A percentile compares a stretch with the other conserved stretches of the same genome.
These are phyloP conservation scores for Pseudogymnoascus sp. DNA, from an alignment of 2,329 filamentous ascomycete genomes.

Conservation along the genomic window DNA sequence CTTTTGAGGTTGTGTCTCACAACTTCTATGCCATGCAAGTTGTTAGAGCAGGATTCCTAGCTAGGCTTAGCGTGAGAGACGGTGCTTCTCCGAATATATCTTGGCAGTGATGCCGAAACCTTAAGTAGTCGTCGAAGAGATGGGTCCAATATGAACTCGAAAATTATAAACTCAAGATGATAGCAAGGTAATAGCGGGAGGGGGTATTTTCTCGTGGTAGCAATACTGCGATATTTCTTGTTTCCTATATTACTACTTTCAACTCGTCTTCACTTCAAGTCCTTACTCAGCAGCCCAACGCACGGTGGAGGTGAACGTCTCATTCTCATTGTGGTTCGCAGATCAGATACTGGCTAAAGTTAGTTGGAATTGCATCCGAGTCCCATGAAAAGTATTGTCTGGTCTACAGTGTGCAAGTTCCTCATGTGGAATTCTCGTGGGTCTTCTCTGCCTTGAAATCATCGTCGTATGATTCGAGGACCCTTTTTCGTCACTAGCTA, in stretches of 20 bases:
- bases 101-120: not conserved
- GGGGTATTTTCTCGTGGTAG: not conserved
- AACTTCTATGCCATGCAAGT: not conserved
- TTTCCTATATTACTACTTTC: not conserved
- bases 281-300: not conserved
- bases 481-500: not conserved
- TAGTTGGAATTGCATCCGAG: not conserved
- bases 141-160: not conserved
- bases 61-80: not conserved
- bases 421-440: not conserved
- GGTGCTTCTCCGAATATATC: not conserved
- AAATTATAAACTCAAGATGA: not conserved
- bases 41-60: not conserved
- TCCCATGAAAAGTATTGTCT: not conserved
- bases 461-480: slow-evolving; percentile 3
- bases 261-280: not conserved
- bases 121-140: not conserved
- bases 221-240: not conserved
- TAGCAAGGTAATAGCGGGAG: not conserved
- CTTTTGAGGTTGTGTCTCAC: not conserved
- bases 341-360: slow-evolving; percentile 1
- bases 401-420: not conserved
- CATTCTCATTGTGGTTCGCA: not conserved
- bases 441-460: not conserved
- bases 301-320: not conserved